Conservation (phyloP, 2,329 filamentous ascomycete species). For the Annulohypoxylon truncatum region DNA sequence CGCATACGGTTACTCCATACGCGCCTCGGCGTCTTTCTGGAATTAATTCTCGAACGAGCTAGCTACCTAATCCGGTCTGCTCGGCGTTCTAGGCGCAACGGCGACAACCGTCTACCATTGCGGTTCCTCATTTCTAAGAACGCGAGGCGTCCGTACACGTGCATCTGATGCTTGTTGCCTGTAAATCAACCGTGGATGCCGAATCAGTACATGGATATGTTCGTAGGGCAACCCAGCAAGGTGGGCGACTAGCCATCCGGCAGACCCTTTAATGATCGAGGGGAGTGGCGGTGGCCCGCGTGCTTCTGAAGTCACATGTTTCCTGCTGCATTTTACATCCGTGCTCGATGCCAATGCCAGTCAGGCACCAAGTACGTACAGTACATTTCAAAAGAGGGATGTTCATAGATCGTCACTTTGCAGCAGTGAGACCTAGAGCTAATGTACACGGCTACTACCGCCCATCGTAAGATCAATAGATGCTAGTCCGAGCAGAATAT, state of each 20-base stretch:
- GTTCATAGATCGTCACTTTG: constrained; percentile 3
- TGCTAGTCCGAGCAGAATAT: background rate
- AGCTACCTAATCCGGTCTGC: constrained; percentile 2
- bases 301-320: constrained; percentile 40
- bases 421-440: background rate
- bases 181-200: constrained; percentile 14
- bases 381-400: background rate
- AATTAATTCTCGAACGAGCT: constrained; percentile 21
- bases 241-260: constrained; percentile 14
- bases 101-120: constrained; percentile 20
- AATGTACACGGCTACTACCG: background rate
- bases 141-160: constrained; percentile 30
- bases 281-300: constrained; percentile 41
- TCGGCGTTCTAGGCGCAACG: constrained; percentile 15
- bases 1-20: constrained; percentile 6
- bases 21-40: constrained; percentile 21
- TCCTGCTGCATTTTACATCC: constrained; percentile 23
- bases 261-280: constrained; percentile 15
- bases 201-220: constrained; percentile 15
- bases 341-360: background rate
- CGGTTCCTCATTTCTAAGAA: constrained; percentile 15
- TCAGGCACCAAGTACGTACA: constrained; percentile 9
- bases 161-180: constrained; percentile 30
- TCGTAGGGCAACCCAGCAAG: constrained; percentile 15
- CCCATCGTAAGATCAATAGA: background rate